Conservation (phyloP, 1,139 yeast species). For the Pichia sp. region DNA sequence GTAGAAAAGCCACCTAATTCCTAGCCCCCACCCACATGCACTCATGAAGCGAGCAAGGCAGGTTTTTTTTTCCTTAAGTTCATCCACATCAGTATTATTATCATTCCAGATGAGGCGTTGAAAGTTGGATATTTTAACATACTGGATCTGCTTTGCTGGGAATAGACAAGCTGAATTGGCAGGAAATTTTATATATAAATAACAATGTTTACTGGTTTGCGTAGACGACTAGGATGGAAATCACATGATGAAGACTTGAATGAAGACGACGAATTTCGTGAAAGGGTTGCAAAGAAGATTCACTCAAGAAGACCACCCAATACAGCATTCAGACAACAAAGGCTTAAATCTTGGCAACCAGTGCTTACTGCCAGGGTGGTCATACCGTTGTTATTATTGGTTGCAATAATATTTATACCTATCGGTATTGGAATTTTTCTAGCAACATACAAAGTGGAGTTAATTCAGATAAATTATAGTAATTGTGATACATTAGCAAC, state of each 20-base stretch:
- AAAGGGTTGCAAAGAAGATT: slow-evolving; percentile 28
- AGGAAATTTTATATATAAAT: no score
- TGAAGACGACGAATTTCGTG: slow-evolving; percentile 21
- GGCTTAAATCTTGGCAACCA: slow-evolving; percentile 80
- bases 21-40: no score
- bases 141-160: no score
- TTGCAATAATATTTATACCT: slow-evolving; percentile 67
- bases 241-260: slow-evolving; percentile 4
- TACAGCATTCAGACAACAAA: slow-evolving; percentile 75
- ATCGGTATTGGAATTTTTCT: slow-evolving; percentile 63
- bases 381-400: slow-evolving; percentile 54
- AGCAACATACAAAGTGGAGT: slow-evolving; percentile 55
- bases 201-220: slow-evolving; percentile 14
- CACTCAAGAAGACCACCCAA: slow-evolving; percentile 66
- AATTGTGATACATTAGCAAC: slow-evolving; percentile 43
- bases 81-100: no score
- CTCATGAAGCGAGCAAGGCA: no score
- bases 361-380: slow-evolving; percentile 73
- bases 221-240: slow-evolving; percentile 7
- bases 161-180: no score
- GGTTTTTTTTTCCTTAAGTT: no score
- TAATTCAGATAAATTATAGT: slow-evolving; percentile 53
- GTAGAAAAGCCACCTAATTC: no score
- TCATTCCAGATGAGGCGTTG: no score
- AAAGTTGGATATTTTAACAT: no score